Evolutionary conservation across 371 early-diverging fungal genomes (phyloP).

Genomic region (Capillidium heterosporum): DNA sequence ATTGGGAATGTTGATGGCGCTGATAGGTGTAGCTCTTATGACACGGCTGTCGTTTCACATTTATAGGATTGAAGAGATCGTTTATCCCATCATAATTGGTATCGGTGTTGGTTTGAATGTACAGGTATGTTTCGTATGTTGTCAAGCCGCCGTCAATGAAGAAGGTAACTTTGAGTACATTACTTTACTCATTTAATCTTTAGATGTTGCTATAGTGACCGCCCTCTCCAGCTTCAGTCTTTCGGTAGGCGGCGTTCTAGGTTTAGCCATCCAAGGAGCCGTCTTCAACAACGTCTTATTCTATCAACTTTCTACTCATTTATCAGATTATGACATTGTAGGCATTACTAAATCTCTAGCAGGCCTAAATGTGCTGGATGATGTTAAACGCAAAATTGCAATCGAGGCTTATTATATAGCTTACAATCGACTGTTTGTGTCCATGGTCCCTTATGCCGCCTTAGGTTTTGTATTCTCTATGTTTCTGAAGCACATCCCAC

Average conservation of each 20-base stretch:
- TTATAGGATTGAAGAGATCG: neutral
- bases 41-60: neutral
- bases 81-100: slow-evolving; percentile 17
- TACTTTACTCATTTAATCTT: neutral
- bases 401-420: neutral
- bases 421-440: neutral
- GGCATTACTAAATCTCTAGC: neutral
- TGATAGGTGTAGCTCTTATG: neutral
- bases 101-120: neutral
- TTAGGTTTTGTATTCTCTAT: neutral
- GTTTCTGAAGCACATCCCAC: neutral
- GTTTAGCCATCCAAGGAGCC: too few species aligned
- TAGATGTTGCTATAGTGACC: slow-evolving; percentile 25
- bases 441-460: neutral
- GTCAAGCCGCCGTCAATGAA: neutral
- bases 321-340: neutral
- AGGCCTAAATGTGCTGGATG: neutral
- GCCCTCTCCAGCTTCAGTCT: slow-evolving; percentile 21
- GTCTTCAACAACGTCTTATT: neutral
- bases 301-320: neutral
- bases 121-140: neutral
- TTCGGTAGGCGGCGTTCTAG: slow-evolving; percentile 29
- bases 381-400: neutral
- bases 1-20: neutral
- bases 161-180: neutral